Evolutionary conservation across 331 rosid species (phyloP), one percentile per base, ranked within the genome.

Genomic region (Ulmus americana): DNA sequence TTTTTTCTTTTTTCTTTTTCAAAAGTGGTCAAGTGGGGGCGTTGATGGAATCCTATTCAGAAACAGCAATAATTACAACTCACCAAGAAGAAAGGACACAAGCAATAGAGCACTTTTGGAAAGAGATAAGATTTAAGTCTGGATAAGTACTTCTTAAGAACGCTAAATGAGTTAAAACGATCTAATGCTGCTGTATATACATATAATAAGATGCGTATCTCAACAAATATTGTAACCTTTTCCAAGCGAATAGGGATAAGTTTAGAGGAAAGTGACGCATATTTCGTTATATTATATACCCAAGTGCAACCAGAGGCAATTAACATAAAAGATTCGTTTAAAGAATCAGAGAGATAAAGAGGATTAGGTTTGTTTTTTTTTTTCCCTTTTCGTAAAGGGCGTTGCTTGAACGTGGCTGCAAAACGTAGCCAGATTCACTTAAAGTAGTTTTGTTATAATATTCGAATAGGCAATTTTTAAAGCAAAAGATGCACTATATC

Each of bases 361-460:
- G 45, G 12, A 45, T 57, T 38, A 28, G 44, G 62, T 57, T 12
- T 22, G 8, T 8, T 10, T 59, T 56, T 42, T 14, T 28, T 3
- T 28, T 28, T 28, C 1, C 1, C 35, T 28, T 28, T 28, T 28
- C 35, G 4, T 28, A 28, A 28, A 28, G 13, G 47, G 8, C 14
- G n/a, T 60, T 44, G 41, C 39, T 10, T 44, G 65, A 61, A 61
- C 44, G 40, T 61, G 20, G 65, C 10, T 20, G 15, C 41, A 16
- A 43, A 61, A 61, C 6, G 65, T 14, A 61, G 65, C 65, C 47
- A 61, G 65, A 44, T 61, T 61, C 65, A 61, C 45, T 6, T 61
- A 1, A 15, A 56, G 14, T 5, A 10, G 14, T 38, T 56, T 43
- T 43, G 39, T 56, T 55, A 55, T 55, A 2, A 6, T 56, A 56